Evolutionary conservation across 2,329 filamentous ascomycete genomes (phyloP), one percentile per base, ranked within the genome.

Genomic region (Ophiostoma australiae): DNA sequence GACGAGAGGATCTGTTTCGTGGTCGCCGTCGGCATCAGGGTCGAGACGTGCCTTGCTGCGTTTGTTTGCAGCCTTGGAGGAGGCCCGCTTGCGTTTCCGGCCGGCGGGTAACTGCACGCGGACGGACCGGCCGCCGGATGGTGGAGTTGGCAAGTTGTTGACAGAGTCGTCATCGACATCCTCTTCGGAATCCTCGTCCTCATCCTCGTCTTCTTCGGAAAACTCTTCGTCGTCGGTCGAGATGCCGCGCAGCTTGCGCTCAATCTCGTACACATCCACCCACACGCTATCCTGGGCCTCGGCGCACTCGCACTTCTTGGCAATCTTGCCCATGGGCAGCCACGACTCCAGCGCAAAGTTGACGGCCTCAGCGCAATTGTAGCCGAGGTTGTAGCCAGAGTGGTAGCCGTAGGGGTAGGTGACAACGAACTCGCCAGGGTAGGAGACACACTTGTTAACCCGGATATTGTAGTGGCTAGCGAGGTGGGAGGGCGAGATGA

Each of bases 371-470:
- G 95, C 95, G 80, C 95, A 99, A 79, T 99, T 99, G 82, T 99
- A 99, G 20, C 96, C 95, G 52, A 99, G 83, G 76, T 99, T 99
- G 80, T 96, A 99, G 4, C 95, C 95, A 5, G 95, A 99, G 78
- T 99, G 95, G 78, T 99, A 99, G 31, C 95, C 95, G 77, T 98
- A 99, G 0, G 95, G 95, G 78, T 97, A 99, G 0, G 95, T 99
- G 74, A 99, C 97, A 73, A 99, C 93, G 74, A 99, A 99, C 78
- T 99, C 95, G 72, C 95, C 94, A 73, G 97, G 95, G 76, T 97
- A 93, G 68, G 97, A 96, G 15, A 98, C 92, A 73, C 96, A 87
- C 77, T 93, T 94, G 83, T 99, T 99, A 78, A 98, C 96, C 71
- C 92, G 94, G 81, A 99, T 97, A 74, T 93, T 92, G 80, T 92